phyloP scores from a whole-genome alignment of 108 stramenopile species.

The Pelagomonas calceolata region DNA sequence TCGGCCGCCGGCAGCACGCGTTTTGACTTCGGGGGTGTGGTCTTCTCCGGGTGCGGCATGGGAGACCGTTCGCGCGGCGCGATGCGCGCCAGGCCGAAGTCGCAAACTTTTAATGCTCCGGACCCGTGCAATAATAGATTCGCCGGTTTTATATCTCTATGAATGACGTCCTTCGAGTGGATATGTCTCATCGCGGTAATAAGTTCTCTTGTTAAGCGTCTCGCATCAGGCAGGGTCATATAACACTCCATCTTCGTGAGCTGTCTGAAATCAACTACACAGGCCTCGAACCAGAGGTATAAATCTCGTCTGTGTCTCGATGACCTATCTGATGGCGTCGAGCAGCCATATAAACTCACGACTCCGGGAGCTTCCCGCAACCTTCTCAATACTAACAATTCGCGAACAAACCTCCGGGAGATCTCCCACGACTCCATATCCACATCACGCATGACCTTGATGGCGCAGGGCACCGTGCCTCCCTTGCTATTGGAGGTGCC shows the following conservation, averaged over 20 bases:
- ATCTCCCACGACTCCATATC: not conserved
- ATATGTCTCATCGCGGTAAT: not conserved
- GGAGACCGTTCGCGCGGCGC: not conserved
- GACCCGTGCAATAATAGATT: not conserved
- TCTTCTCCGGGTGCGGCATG: too few relatives aligned
- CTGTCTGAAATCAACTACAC: not conserved
- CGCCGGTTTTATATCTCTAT: conserved; percentile 3
- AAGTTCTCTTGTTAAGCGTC: not conserved
- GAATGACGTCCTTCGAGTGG: not conserved
- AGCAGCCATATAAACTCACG: not conserved
- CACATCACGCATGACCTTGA: not conserved
- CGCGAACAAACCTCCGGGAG: not conserved
- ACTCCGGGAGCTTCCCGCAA: not conserved
- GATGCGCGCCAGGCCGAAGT: conserved; percentile 4
- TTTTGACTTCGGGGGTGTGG: too few relatives aligned
- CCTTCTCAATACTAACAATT: not conserved
- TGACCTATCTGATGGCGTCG: not conserved
- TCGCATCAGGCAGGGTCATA: not conserved
- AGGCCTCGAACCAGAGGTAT: conserved; percentile 7
- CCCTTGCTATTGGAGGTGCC: not conserved
- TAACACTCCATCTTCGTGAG: not conserved
- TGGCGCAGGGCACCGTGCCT: not conserved
- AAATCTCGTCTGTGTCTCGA: not conserved
- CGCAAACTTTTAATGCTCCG: not conserved
- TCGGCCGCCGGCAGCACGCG: too few relatives aligned